Percentiles rank a stretch among this genome's conserved stretches.
phyloP scores from a whole-genome alignment of 805 yeast genomes.

The Metschnikowia drakensbergensis region DNA sequence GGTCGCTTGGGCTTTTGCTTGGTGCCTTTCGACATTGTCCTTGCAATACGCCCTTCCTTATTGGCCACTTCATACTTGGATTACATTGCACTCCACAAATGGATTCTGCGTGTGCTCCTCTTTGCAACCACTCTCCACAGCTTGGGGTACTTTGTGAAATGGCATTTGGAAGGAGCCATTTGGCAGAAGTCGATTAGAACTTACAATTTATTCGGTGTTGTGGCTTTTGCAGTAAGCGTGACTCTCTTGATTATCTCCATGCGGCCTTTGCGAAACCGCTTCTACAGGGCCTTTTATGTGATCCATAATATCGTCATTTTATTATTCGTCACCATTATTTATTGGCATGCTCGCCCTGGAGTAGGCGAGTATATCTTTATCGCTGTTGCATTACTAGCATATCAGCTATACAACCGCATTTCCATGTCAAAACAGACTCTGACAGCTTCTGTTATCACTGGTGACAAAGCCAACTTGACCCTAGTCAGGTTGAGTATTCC shows the following conservation, averaged over 20 bases:
- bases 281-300: conserved; percentile 53
- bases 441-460: conserved; percentile 14
- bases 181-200: conserved; percentile 28
- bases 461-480: conserved; percentile 14
- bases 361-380: conserved; percentile 31
- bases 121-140: conserved; percentile 47
- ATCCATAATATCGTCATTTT: conserved; percentile 52
- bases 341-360: conserved; percentile 69
- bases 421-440: not conserved
- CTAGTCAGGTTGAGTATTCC: conserved; percentile 22
- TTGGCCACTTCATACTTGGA: conserved; percentile 48
- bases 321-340: conserved; percentile 41
- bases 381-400: conserved; percentile 21
- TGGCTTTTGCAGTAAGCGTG: conserved; percentile 34
- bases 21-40: conserved; percentile 52
- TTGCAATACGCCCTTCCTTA: conserved; percentile 56
- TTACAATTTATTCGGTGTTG: conserved; percentile 51
- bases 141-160: conserved; percentile 47
- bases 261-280: conserved; percentile 43
- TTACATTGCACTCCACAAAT: conserved; percentile 58
- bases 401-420: conserved; percentile 37
- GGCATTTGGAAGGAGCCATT: conserved; percentile 39
- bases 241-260: conserved; percentile 45
- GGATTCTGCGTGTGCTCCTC: conserved; percentile 61
- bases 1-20: conserved; percentile 62